phyloP scores from a whole-genome alignment of 352 stramenopile species.

The Paralagenidium karlingii region DNA sequence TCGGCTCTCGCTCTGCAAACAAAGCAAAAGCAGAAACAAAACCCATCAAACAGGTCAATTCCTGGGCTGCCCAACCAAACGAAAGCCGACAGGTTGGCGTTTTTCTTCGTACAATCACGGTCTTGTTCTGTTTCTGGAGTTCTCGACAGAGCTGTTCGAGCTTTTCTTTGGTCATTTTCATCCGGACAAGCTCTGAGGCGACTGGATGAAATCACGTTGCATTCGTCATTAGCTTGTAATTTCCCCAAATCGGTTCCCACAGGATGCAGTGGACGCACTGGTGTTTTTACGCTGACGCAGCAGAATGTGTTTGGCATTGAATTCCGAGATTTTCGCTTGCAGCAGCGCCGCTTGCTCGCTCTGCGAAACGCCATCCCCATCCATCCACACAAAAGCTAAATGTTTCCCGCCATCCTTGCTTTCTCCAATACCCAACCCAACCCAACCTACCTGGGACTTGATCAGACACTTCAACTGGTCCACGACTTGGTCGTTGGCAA shows the following conservation, averaged over 20 bases:
- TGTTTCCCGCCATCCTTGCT: too few relatives aligned
- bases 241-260: too few relatives aligned
- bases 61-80: neutral
- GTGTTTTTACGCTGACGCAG: slow-evolving; percentile 60
- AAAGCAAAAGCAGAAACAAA: neutral
- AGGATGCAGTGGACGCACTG: slow-evolving; percentile 12
- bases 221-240: neutral
- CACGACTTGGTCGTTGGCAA: slow-evolving; percentile 27
- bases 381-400: too few relatives aligned
- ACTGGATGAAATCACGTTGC: too few relatives aligned
- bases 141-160: slow-evolving; percentile 77
- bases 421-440: too few relatives aligned
- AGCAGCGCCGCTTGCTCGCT: slow-evolving; percentile 44
- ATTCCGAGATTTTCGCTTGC: slow-evolving; percentile 73
- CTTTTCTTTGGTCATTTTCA: slow-evolving; percentile 50
- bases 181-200: slow-evolving; percentile 57
- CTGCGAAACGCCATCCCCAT: slow-evolving; percentile 6
- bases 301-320: slow-evolving; percentile 70
- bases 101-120: slow-evolving; percentile 38
- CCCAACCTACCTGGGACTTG: too few relatives aligned
- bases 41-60: neutral
- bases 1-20: slow-evolving; percentile 43
- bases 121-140: slow-evolving; percentile 81
- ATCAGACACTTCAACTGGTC: too few relatives aligned
- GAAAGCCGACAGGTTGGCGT: neutral